Conservation (phyloP, 2,329 filamentous ascomycete species). For the Diaporthe capsici region DNA sequence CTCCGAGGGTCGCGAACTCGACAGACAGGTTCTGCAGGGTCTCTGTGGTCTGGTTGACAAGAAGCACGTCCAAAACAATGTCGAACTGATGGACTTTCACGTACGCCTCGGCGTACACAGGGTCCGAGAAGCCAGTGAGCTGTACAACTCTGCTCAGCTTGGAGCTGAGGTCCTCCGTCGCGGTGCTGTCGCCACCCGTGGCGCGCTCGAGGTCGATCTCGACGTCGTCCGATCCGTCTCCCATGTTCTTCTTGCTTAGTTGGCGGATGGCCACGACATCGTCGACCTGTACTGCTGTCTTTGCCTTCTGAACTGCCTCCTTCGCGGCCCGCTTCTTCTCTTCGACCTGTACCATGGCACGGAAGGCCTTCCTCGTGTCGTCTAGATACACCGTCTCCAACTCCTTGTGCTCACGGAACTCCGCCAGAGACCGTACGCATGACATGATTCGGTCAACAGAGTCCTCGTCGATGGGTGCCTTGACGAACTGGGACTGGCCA, state of each 20-base stretch:
- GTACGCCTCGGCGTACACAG: constrained; percentile 98
- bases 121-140: constrained; percentile 96
- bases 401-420: constrained; percentile 91
- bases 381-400: constrained; percentile 93
- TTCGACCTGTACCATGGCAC: constrained; percentile 95
- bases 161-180: constrained; percentile 87
- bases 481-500: constrained; percentile 98
- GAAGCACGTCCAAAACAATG: constrained; percentile 94
- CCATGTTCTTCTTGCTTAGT: constrained; percentile 89
- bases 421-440: constrained; percentile 91
- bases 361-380: constrained; percentile 95
- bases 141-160: constrained; percentile 98
- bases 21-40: constrained; percentile 97
- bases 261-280: constrained; percentile 95
- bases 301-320: constrained; percentile 92
- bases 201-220: constrained; percentile 93
- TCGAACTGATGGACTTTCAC: constrained; percentile 99
- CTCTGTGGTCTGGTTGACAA: constrained; percentile 97
- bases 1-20: constrained; percentile 97
- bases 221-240: constrained; percentile 86
- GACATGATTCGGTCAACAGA: constrained; percentile 99
- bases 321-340: constrained; percentile 98
- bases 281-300: constrained; percentile 94
- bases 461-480: constrained; percentile 96
- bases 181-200: constrained; percentile 86